A percentile compares a stretch with the other conserved stretches of the same genome.
These are phyloP conservation scores for Tetratostichococcus sp. DNA, from an alignment of 139 green algal genomes.

Conservation along the genomic window DNA sequence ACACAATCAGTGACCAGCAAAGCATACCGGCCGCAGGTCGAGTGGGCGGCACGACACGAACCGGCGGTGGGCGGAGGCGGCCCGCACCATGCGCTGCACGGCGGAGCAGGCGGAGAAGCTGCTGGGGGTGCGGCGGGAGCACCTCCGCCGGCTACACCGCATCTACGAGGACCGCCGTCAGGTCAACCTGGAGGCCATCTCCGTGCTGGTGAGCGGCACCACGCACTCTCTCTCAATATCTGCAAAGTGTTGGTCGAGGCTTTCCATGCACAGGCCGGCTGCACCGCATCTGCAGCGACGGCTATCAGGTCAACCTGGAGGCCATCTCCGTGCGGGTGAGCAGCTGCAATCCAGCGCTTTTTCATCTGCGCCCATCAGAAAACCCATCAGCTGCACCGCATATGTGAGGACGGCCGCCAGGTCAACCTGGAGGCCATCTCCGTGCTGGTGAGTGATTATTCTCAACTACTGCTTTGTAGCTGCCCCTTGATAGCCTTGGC, in stretches of 20 bases:
- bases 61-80: not conserved
- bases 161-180: not conserved
- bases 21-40: no score
- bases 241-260: no score
- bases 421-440: conserved; percentile 1
- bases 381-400: not conserved
- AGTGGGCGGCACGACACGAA: not conserved
- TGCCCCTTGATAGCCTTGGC: no score
- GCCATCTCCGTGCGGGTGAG: not conserved
- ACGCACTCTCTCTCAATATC: no score
- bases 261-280: no score
- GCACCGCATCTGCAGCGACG: not conserved
- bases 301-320: not conserved
- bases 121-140: not conserved
- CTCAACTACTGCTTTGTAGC: no score
- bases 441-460: not conserved
- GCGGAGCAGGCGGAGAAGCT: not conserved
- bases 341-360: not conserved
- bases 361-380: no score
- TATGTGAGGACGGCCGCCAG: not conserved
- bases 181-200: not conserved
- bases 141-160: not conserved
- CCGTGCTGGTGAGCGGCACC: not conserved
- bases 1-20: no score
- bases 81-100: not conserved